Evolutionary conservation across 2,329 filamentous ascomycete species (phyloP).

Genomic region (Botrytis tulipae): DNA sequence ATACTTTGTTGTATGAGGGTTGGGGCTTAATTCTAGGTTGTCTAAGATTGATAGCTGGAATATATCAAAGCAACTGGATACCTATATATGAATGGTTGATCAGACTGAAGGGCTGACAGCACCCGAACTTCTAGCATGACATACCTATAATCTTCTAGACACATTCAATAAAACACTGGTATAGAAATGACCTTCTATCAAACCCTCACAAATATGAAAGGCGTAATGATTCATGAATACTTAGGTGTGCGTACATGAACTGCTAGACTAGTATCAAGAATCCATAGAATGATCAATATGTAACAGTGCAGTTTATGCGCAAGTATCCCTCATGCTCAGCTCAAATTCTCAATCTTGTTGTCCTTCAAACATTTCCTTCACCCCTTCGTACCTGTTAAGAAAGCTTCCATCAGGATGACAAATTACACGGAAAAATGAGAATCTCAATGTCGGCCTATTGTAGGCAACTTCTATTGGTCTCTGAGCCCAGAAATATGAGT

Average conservation of each 20-base stretch:
- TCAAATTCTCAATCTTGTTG: background rate
- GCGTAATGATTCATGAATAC: background rate
- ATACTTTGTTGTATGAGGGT: too few relatives aligned
- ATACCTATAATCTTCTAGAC: too few relatives aligned
- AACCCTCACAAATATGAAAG: background rate
- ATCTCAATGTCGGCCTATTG: too few relatives aligned
- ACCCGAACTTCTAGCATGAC: too few relatives aligned
- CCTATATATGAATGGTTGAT: too few relatives aligned
- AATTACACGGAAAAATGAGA: background rate
- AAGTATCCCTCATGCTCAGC: background rate
- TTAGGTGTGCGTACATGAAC: background rate
- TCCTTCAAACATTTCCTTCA: background rate
- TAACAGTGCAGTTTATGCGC: background rate
- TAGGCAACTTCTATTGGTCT: background rate
- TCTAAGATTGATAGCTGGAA: too few relatives aligned
- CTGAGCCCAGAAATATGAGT: background rate
- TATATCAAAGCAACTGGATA: too few relatives aligned
- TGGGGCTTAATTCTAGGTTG: too few relatives aligned
- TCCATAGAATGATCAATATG: background rate
- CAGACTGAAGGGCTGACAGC: too few relatives aligned
- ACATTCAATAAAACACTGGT: too few relatives aligned
- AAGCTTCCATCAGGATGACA: conserved; percentile 1
- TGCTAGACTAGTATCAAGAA: background rate
- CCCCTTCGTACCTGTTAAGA: background rate
- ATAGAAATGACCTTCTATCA: background rate